These are phyloP conservation scores for Fusarium ramigenum DNA, from an alignment of 2,329 filamentous ascomycete species.

Conservation along the genomic window DNA sequence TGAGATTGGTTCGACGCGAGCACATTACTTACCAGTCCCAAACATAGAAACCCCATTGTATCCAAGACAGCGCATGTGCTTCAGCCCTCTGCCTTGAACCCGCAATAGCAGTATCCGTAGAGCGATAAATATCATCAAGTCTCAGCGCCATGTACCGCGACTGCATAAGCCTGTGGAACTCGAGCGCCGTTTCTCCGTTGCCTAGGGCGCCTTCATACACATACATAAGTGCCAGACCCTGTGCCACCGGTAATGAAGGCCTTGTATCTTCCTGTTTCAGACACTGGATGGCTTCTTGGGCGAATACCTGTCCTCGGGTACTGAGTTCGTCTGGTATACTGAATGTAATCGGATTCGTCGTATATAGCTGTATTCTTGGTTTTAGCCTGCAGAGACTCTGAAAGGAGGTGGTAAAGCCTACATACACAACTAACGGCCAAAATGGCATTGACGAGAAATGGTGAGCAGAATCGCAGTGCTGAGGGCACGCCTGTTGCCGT, in stretches of 20 bases:
- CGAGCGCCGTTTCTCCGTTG: background rate
- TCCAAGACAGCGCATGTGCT: conserved; percentile 27
- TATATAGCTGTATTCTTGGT: background rate
- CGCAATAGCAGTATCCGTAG: conserved; percentile 13
- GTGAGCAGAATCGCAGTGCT: conserved; percentile 23
- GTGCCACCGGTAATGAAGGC: conserved; percentile 7
- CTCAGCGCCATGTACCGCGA: conserved; percentile 14
- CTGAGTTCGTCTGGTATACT: background rate
- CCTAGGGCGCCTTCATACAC: conserved; percentile 23
- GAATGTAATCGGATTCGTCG: conserved; percentile 12
- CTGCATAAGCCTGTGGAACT: conserved; percentile 23
- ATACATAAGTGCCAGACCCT: conserved; percentile 21
- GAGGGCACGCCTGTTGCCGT: background rate
- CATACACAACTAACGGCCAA: conserved; percentile 33
- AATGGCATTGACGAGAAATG: conserved; percentile 31
- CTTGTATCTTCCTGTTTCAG: conserved; percentile 6
- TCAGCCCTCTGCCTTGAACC: conserved; percentile 19
- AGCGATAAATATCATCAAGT: conserved; percentile 18
- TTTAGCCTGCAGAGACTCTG: background rate
- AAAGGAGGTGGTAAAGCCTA: background rate
- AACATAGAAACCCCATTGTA: conserved; percentile 29
- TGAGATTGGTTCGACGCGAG: background rate
- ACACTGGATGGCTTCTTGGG: conserved; percentile 11
- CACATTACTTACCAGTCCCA: conserved; percentile 22
- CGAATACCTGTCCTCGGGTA: conserved; percentile 17